Percentiles rank a stretch among this genome's conserved stretches.
Evolutionary conservation across 768 basidiomycete genomes (phyloP).

Genomic region (Mycena albidolilacea): DNA sequence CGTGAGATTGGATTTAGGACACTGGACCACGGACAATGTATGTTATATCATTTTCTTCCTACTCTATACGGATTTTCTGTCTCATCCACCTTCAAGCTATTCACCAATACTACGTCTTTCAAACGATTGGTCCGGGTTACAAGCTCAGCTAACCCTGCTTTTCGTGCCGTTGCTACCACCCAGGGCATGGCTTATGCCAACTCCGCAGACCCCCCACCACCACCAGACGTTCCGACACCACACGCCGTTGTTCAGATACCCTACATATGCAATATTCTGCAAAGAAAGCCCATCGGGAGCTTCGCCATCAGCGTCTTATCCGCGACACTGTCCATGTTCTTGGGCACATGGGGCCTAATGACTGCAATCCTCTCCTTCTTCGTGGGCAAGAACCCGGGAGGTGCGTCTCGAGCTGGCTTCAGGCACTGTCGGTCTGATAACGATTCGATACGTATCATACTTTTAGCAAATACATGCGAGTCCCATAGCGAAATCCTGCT

Average conservation of each 20-base stretch:
- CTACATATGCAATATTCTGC: conserved; percentile 29
- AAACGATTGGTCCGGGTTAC: conserved; percentile 11
- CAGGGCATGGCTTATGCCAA: conserved; percentile 33
- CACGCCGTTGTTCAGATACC: conserved; percentile 30
- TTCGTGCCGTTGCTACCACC: conserved; percentile 23
- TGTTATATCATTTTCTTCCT: background rate
- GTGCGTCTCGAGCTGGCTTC: conserved; percentile 12
- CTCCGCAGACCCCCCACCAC: background rate
- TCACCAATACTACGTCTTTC: conserved; percentile 36
- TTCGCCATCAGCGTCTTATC: conserved; percentile 24
- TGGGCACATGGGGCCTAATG: conserved; percentile 28
- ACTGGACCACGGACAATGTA: conserved; percentile 34
- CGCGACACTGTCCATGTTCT: conserved; percentile 35
- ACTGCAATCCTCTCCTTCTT: conserved; percentile 3
- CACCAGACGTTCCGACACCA: conserved; percentile 22
- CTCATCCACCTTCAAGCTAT: conserved; percentile 20
- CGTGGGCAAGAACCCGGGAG: conserved; percentile 4
- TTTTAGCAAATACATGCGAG: conserved; percentile 10
- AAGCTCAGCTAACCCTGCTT: conserved; percentile 9
- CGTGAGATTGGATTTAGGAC: conserved; percentile 34
- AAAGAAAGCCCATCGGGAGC: conserved; percentile 33
- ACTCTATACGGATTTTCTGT: background rate
- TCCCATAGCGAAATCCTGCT: conserved; percentile 11
- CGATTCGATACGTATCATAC: background rate
- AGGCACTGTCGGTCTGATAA: conserved; percentile 9